Evolutionary conservation across 2,329 filamentous ascomycete genomes (phyloP), one percentile per base, ranked within the genome.

Genomic region (Fusarium torreyae): DNA sequence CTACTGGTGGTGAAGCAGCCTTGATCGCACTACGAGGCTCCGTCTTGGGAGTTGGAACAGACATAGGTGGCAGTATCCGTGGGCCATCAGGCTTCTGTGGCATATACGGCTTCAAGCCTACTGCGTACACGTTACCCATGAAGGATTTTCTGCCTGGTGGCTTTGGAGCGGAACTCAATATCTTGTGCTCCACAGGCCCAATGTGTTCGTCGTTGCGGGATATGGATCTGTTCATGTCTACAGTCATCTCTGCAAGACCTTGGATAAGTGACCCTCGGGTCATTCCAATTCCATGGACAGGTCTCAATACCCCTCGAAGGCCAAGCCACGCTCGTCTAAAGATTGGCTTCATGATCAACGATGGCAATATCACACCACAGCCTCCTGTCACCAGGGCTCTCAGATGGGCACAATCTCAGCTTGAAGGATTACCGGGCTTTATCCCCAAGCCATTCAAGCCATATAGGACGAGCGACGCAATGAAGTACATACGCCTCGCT

Each of bases 1-100:
- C 85, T 3, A 87, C 86, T 0, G 90, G 90, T 9, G 91, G 91
- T 7, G 80, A 81, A 49, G 79, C 74, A 0, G 79, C 81, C 6
- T 63, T 83, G 3, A 51, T 83, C 0, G 79, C 79, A 4, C 75
- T 82, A 40, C 68, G 78, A 5, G 81, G 81, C 2, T 81, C 79
- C 2, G 66, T 79, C 1, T 46, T 82, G 1, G 81, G 80, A 1
- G 57, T 82, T 8, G 81, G 81, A 3, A 78, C 77, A 3, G 80
- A 83, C 9, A 79, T 82, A 48, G 81, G 76, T 7, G 79, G 80
- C 4, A 79, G 78, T 38, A 71, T 80, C 31, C 72, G 77, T 0
- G 70, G 70, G 0, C 78, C 78, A 5, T 58, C 75, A 0, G 70
- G 69, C 0, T 76, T 78, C 43, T 77, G 74, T 11, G 78, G 78